Base-by-base conservation (phyloP, 768 basidiomycete genomes). In the Tremella yokohamensis region DNA sequence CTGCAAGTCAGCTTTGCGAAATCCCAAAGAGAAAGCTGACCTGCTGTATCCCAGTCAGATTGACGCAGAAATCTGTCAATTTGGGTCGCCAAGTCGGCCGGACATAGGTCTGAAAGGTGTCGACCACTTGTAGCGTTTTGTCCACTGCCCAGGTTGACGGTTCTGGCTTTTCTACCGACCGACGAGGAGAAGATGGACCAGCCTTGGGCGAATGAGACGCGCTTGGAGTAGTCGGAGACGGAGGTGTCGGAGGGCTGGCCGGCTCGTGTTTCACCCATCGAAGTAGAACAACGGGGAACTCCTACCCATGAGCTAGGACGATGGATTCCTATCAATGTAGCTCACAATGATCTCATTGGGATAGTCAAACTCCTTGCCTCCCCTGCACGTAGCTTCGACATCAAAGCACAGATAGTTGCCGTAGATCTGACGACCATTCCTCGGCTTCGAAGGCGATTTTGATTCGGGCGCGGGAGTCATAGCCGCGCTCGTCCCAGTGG, bases 341-440 rank as follows among this genome's bases (percentile, higher is more conserved):
- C 86, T 70, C 74, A 89, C 94, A 62, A 98, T 96, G 55, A 98
- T 92, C 78, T 98, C 94, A 76, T 96, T 96, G 1, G 93, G 89
- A 78, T 85, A 94, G 54, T 86, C 83, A 63, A 90, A 89, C 66
- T 82, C 81, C 34, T 84, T 81, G 38, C 86, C 87, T 40, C 62
- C 68, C 19, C 69, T 62, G 60, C 75, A 76, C n/a, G 75, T 76
- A 25, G 75, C 75, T 53, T 76, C 75, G 2, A 76, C 86, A 66
- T 97, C 93, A 55, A 94, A 80, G 37, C 96, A 86, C 16, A 96
- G 83, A 69, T 90, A 90, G 3, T 83, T 84, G 48, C 91, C 89
- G 69, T 84, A 88, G 0, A 58, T 62, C 58, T 76, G 69, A 52
- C 50, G 2, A 3, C 16, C 38, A 15, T 45, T 45, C 40, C 34